Evolutionary conservation across 2,329 filamentous ascomycete genomes (phyloP), one percentile per base, ranked within the genome.

Genomic region (Fusarium sp.): DNA sequence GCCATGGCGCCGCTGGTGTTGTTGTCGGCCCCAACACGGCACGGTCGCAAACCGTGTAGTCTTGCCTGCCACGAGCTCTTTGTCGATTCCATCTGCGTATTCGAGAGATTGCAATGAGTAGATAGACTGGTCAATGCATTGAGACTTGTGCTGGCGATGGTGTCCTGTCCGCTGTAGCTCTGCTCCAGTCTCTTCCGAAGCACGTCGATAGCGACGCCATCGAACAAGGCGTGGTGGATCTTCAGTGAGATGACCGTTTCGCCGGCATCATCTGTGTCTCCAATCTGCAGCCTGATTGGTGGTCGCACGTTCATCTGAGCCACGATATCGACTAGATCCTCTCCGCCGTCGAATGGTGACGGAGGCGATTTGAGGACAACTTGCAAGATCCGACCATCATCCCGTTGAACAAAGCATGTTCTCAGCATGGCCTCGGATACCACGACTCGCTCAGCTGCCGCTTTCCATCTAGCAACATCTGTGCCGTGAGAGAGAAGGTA

Each of bases 181-280:
- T 37, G 14, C 9, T 73, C 71, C 2, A 73, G 10, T 5, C 62
- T 73, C 1, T 5, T n/a, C 39, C 66, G 70, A 5, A 73, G 67
- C 1, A 56, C 5, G 0, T 57, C 18, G 1, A 73, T 64, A 7
- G 71, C 71, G 5, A 57, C 52, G 11, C 70, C 71, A 1, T 73
- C 71, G 1, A 67, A 73, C 1, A 73, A 34, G 6, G 71, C 67
- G 7, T 73, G 71, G 2, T 73, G 71, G 0, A 74, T 71, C 16
- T 39, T 74, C 14, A 73, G 10, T 2, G 70, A 41, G 2, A 64
- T 35, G 3, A 41, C 18, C 0, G 4, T 18, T 0, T 16, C 18
- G 5, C 23, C 20, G 0, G 50, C 30, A 0, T 45, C 2, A 0
- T 48, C 18, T 30, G 27, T 10, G 6, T 43, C 34, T 32, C 14